phyloP scores from a whole-genome alignment of 257 asterid genomes.

The Capsicum rhomboideum region DNA sequence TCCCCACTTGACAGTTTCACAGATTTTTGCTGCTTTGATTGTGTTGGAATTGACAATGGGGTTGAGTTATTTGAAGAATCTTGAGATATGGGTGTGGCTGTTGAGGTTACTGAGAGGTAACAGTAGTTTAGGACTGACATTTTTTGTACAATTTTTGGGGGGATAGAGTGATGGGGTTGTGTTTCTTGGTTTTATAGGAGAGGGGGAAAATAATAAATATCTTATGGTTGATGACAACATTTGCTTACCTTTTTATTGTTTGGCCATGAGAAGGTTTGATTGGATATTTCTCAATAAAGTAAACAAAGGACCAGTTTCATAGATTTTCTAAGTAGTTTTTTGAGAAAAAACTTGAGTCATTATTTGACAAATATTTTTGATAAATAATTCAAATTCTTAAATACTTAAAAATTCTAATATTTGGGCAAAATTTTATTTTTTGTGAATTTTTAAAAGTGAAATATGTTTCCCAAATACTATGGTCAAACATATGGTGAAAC shows the following conservation, averaged over 20 bases:
- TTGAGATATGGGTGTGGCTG: constrained; percentile 50
- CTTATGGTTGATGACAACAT: background rate
- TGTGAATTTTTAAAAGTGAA: too few species aligned
- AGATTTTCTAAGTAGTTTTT: too few species aligned
- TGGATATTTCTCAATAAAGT: too few species aligned
- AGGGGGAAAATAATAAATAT: background rate
- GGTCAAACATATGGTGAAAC: too few species aligned
- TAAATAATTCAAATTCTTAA: too few species aligned
- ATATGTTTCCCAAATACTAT: too few species aligned
- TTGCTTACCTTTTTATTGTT: background rate
- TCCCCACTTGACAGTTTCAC: constrained; percentile 87
- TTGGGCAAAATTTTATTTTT: too few species aligned
- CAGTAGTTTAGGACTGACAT: constrained; percentile 43
- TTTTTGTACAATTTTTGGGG: background rate
- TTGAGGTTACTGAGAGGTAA: constrained; percentile 59
- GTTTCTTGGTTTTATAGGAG: background rate
- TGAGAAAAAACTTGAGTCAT: too few species aligned
- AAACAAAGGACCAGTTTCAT: too few species aligned
- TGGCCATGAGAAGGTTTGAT: background rate
- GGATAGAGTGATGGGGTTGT: background rate
- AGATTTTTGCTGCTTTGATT: constrained; percentile 64
- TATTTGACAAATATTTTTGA: too few species aligned
- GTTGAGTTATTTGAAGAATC: constrained; percentile 23
- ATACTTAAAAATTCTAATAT: too few species aligned
- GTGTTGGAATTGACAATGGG: constrained; percentile 13